Percentiles rank a stretch among this genome's conserved stretches.
phyloP scores from a whole-genome alignment of 1,139 yeast genomes.

The Yamadazyma conglobata region DNA sequence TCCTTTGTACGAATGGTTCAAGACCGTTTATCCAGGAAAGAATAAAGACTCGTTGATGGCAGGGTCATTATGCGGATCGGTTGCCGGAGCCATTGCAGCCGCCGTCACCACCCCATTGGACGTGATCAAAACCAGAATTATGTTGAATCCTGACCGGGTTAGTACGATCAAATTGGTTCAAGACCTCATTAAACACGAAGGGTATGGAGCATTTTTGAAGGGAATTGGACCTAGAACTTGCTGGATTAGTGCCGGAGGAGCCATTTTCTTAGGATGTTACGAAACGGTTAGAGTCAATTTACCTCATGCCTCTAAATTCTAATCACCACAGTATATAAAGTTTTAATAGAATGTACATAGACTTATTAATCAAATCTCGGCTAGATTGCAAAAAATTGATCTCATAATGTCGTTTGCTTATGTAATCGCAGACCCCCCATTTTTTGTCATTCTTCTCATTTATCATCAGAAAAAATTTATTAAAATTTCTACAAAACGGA shows the following conservation, averaged over 20 bases:
- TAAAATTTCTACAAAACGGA: too few species aligned
- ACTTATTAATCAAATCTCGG: too few species aligned
- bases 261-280: conserved; percentile 91
- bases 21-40: conserved; percentile 46
- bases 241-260: conserved; percentile 99
- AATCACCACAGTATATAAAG: too few species aligned
- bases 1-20: conserved; percentile 85
- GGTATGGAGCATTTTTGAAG: conserved; percentile 60
- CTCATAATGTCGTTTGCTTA: too few species aligned
- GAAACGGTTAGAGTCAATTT: too few species aligned
- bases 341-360: too few species aligned
- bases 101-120: conserved; percentile 93
- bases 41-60: conserved; percentile 52
- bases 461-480: too few species aligned
- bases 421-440: too few species aligned
- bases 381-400: too few species aligned
- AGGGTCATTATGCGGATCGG: conserved; percentile 92
- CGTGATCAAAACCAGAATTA: conserved; percentile 85
- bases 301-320: too few species aligned
- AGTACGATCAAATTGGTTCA: conserved; percentile 44
- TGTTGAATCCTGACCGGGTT: conserved; percentile 61
- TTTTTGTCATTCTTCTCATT: too few species aligned
- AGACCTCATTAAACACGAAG: conserved; percentile 59
- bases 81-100: conserved; percentile 95
- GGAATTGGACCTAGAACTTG: conserved; percentile 94